A percentile compares a stretch with the other conserved stretches of the same genome.
Evolutionary conservation across 257 asterid species (phyloP).

Genomic region (Nicotiana otophora): DNA sequence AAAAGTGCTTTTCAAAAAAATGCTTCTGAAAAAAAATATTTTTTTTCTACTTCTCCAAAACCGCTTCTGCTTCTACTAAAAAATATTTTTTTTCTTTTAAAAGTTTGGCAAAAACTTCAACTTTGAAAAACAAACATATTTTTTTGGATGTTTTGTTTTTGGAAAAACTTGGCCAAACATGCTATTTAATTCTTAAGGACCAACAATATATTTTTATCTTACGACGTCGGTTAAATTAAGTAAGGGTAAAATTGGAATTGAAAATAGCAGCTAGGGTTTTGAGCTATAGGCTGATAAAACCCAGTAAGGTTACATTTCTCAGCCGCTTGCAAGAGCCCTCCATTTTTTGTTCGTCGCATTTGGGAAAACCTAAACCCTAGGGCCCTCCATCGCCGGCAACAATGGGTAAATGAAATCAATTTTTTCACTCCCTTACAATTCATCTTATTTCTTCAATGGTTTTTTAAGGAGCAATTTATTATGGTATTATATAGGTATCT

Average conservation of each 20-base stretch:
- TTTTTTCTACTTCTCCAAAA: no score
- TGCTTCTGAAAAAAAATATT: no score
- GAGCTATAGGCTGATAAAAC: background rate
- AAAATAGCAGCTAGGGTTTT: slow-evolving; percentile 4
- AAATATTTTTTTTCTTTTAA: no score
- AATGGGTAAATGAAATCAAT: slow-evolving; percentile 8
- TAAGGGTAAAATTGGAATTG: slow-evolving; percentile 9
- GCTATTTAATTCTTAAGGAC: background rate
- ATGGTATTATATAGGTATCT: slow-evolving; percentile 25
- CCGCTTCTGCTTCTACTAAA: no score
- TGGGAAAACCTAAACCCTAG: background rate
- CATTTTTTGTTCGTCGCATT: background rate
- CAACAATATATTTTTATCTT: background rate
- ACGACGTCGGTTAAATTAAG: background rate
- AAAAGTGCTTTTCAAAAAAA: no score
- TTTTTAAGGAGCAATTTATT: background rate
- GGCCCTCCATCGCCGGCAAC: slow-evolving; percentile 7
- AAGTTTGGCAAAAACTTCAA: no score
- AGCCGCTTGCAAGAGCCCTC: background rate
- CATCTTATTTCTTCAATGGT: background rate
- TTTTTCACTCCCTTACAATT: background rate
- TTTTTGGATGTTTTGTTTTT: no score
- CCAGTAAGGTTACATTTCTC: background rate
- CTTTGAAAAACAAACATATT: no score
- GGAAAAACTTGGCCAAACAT: background rate